Conservation (phyloP, 768 basidiomycete species). For the Lactarius tabidus region DNA sequence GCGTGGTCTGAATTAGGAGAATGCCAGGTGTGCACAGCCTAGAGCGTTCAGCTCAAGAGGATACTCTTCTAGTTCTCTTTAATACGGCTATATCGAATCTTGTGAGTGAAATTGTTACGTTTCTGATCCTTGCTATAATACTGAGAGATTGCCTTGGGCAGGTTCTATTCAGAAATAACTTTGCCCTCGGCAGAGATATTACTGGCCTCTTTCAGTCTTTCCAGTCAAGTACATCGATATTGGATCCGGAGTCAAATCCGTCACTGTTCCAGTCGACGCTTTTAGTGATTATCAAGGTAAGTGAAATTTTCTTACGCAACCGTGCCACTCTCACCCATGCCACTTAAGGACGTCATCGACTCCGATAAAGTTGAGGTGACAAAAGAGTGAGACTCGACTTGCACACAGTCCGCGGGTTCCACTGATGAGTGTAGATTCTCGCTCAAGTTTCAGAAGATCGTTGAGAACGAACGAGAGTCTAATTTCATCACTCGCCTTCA, state of each 20-base stretch:
- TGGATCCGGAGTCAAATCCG: slow-evolving; percentile 58
- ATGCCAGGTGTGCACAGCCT: slow-evolving; percentile 55
- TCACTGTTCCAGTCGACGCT: slow-evolving; percentile 56
- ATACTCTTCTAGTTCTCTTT: slow-evolving; percentile 58
- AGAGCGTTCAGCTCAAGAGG: slow-evolving; percentile 60
- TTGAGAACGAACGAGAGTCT: slow-evolving; percentile 54
- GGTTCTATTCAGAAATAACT: slow-evolving; percentile 66
- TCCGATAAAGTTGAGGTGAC: slow-evolving; percentile 56
- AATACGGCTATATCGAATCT: slow-evolving; percentile 64
- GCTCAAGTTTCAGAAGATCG: slow-evolving; percentile 57
- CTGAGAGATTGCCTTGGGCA: slow-evolving; percentile 25
- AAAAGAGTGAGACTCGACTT: slow-evolving; percentile 43
- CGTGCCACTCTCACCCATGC: background rate
- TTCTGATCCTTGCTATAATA: background rate
- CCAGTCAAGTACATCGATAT: slow-evolving; percentile 51
- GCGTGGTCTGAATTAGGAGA: background rate
- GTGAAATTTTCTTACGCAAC: background rate
- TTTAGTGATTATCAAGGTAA: slow-evolving; percentile 62
- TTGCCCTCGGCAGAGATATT: slow-evolving; percentile 57
- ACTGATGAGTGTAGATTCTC: slow-evolving; percentile 40
- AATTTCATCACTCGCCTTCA: slow-evolving; percentile 64
- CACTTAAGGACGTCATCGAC: slow-evolving; percentile 55
- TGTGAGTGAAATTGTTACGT: slow-evolving; percentile 31
- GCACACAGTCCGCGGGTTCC: background rate
- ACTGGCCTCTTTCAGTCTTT: slow-evolving; percentile 59